Base-by-base conservation (phyloP, 495 filamentous ascomycete species). In the Pyrenula massariospora region DNA sequence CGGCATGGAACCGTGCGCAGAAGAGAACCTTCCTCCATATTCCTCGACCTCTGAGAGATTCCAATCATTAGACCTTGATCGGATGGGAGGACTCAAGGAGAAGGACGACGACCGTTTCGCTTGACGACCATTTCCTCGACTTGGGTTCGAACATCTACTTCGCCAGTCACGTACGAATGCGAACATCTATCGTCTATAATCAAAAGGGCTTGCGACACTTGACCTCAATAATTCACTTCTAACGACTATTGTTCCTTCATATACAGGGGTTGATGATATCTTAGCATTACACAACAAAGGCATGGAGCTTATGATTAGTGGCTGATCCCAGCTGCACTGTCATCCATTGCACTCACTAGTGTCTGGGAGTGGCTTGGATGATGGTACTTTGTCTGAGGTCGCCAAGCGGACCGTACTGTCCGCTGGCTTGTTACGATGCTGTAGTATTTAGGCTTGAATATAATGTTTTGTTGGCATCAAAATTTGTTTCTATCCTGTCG, bases 81-180 rank as follows among this genome's bases (percentile, higher is more conserved):
- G 87, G 57, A 93, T 98, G 66, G 93, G 93, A 56, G 93, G 94
- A 25, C 71, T 97, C 56, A 94, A 89, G 70, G 94, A 97, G 79
- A 95, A 91, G 75, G 80, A 84, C 60, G 67, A 75, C 48, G 22
- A 59, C 22, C 50, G 50, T 15, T 42, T 42, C 15, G 31, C 8
- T 15, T 42, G 31, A 42, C 5, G 8, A 42, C 8, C 31, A 8
- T 15, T 15, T 15, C 31, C 31, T 42, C 15, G 31, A 8, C 31
- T 8, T 8, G 31, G 15, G 8, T 42, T 42, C 31, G 31, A 15
- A 42, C 8, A 5, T 15, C 15, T 42, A 42, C 31, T 42, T n/a
- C 31, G 5, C 31, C 8, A 42, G 5, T 42, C 31, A 42, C 31
- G 31, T 15, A 42, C 31, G 31, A 5, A 42, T 42, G 15, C 31